These are phyloP conservation scores for Citrus cavaleriei DNA, from an alignment of 345 rosid species.

Conservation along the genomic window DNA sequence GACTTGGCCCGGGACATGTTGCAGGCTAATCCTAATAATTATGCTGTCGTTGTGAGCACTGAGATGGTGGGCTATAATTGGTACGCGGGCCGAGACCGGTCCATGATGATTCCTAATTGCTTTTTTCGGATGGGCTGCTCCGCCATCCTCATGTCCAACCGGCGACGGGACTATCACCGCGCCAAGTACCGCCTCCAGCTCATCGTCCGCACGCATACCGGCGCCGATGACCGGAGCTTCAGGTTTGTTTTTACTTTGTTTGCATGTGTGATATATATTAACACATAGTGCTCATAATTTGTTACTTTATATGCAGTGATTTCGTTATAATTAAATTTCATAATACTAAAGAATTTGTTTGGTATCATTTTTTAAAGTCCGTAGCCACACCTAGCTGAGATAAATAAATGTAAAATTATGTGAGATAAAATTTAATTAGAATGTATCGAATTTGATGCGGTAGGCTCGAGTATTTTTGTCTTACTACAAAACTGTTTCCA, in stretches of 20 bases:
- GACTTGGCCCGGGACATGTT: constrained; percentile 93
- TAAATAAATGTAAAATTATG: no score
- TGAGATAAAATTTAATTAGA: no score
- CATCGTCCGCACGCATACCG: constrained; percentile 88
- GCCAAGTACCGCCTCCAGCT: constrained; percentile 91
- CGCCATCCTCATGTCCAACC: constrained; percentile 77
- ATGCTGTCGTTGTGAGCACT: constrained; percentile 81
- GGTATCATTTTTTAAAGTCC: no score
- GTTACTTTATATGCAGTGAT: no score
- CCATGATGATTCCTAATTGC: constrained; percentile 91
- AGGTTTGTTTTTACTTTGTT: constrained; percentile 35
- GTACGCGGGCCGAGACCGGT: constrained; percentile 69
- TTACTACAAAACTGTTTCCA: no score
- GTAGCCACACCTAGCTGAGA: no score
- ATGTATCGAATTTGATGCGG: no score
- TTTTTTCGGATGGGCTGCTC: constrained; percentile 91
- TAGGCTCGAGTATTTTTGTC: no score
- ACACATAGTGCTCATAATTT: no score
- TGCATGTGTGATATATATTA: background rate
- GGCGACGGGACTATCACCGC: constrained; percentile 60
- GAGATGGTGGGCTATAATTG: constrained; percentile 97
- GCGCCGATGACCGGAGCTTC: constrained; percentile 93
- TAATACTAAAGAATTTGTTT: no score
- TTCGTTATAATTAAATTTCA: no score
- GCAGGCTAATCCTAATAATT: constrained; percentile 76